phyloP scores from a whole-genome alignment of 768 basidiomycete genomes.

The Hericium coralloides region DNA sequence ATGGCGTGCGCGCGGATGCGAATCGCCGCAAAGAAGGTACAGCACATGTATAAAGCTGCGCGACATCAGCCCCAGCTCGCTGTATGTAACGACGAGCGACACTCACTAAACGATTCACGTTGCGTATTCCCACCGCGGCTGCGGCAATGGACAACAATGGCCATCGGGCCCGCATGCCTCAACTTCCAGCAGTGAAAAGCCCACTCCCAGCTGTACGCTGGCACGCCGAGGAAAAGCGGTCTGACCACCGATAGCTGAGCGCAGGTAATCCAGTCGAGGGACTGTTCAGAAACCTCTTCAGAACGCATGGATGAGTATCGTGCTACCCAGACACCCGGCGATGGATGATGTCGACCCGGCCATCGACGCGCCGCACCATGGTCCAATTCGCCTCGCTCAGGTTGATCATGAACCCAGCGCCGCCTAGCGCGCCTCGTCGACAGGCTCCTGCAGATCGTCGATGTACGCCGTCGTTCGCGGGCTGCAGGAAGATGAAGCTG shows the following conservation, averaged over 20 bases:
- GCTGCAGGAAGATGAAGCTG: constrained; percentile 32
- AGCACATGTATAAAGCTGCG: constrained; percentile 71
- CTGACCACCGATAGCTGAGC: constrained; percentile 72
- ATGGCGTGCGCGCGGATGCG: constrained; percentile 65
- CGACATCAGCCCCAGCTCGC: not conserved
- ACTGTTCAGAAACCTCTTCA: constrained; percentile 81
- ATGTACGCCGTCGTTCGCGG: constrained; percentile 21
- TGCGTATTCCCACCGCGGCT: constrained; percentile 76
- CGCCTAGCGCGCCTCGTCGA: constrained; percentile 59
- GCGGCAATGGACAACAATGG: constrained; percentile 80
- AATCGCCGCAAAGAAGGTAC: constrained; percentile 66
- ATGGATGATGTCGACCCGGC: constrained; percentile 67
- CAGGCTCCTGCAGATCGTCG: constrained; percentile 36
- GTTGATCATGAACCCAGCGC: constrained; percentile 75
- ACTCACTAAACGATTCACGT: constrained; percentile 75
- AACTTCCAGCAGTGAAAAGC: constrained; percentile 76
- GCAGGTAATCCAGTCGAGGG: constrained; percentile 72
- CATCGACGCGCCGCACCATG: constrained; percentile 59
- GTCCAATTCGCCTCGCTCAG: constrained; percentile 65
- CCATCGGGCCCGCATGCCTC: constrained; percentile 81
- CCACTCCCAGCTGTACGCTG: constrained; percentile 74
- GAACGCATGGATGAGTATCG: constrained; percentile 59
- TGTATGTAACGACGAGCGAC: not conserved
- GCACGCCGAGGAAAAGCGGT: constrained; percentile 72
- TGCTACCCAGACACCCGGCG: constrained; percentile 70